These are phyloP conservation scores for Daldinia loculata DNA, from an alignment of 495 filamentous ascomycete species.

Conservation along the genomic window DNA sequence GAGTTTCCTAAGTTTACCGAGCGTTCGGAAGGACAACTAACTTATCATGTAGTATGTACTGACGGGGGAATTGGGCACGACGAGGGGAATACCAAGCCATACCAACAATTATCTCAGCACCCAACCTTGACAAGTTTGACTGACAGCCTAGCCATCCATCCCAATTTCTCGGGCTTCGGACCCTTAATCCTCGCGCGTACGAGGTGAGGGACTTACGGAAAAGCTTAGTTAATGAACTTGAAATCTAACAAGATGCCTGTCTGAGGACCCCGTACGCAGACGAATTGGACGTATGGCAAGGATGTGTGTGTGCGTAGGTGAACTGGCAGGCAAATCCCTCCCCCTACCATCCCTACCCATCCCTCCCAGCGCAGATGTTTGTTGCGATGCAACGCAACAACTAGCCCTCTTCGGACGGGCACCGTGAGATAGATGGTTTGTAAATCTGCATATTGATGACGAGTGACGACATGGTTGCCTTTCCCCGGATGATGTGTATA, in stretches of 20 bases:
- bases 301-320: slow-evolving; percentile 16
- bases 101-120: slow-evolving; percentile 19
- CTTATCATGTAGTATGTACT: slow-evolving; percentile 17
- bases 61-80: slow-evolving; percentile 31
- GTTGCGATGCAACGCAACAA: slow-evolving; percentile 30
- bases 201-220: slow-evolving; percentile 6
- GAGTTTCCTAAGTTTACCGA: slow-evolving; percentile 31
- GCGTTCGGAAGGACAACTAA: slow-evolving; percentile 14
- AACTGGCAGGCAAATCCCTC: slow-evolving; percentile 27
- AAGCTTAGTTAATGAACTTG: slow-evolving; percentile 26
- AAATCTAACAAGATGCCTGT: slow-evolving; percentile 3
- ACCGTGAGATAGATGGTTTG: slow-evolving; percentile 16
- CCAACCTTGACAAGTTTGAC: slow-evolving; percentile 14
- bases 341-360: slow-evolving; percentile 12
- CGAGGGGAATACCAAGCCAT: slow-evolving; percentile 22
- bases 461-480: slow-evolving; percentile 36
- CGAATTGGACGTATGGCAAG: slow-evolving; percentile 18
- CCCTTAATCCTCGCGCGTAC: slow-evolving; percentile 26
- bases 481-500: slow-evolving; percentile 22
- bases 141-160: slow-evolving; percentile 5
- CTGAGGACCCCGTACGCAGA: neutral
- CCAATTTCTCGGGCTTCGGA: slow-evolving; percentile 24
- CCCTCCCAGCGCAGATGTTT: slow-evolving; percentile 27
- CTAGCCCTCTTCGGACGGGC: slow-evolving; percentile 25
- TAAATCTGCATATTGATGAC: slow-evolving; percentile 13